phyloP scores from a whole-genome alignment of 2,329 filamentous ascomycete species.

The Pseudogymnoascus sp. region DNA sequence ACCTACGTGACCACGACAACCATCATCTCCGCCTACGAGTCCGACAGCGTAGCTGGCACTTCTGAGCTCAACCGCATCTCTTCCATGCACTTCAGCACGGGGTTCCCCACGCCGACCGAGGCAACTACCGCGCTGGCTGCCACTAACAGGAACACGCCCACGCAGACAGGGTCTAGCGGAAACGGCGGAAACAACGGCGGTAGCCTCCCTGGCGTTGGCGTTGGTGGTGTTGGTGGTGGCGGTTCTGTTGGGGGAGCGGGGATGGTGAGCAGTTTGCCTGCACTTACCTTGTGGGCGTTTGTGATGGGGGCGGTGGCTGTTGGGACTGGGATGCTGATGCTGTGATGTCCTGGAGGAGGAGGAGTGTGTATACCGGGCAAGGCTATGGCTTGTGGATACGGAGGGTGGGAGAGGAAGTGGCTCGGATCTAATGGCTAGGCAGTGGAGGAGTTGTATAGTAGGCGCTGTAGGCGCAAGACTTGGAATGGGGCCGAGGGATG shows the following conservation, averaged over 20 bases:
- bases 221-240: background rate
- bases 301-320: background rate
- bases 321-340: background rate
- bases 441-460: background rate
- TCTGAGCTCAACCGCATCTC: background rate
- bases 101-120: background rate
- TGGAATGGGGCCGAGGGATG: background rate
- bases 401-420: background rate
- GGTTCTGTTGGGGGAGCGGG: background rate
- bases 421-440: background rate
- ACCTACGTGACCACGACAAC: background rate
- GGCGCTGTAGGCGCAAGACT: background rate
- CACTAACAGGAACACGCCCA: background rate
- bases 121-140: background rate
- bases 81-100: background rate
- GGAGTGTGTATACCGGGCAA: background rate
- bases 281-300: background rate
- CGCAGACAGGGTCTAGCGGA: background rate
- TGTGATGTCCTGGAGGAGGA: background rate
- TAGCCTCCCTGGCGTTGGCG: background rate
- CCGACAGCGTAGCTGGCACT: background rate
- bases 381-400: background rate
- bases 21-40: background rate
- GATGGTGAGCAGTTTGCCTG: background rate
- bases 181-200: background rate